These are phyloP conservation scores for Neurospora africana DNA, from an alignment of 495 filamentous ascomycete species.

Conservation along the genomic window DNA sequence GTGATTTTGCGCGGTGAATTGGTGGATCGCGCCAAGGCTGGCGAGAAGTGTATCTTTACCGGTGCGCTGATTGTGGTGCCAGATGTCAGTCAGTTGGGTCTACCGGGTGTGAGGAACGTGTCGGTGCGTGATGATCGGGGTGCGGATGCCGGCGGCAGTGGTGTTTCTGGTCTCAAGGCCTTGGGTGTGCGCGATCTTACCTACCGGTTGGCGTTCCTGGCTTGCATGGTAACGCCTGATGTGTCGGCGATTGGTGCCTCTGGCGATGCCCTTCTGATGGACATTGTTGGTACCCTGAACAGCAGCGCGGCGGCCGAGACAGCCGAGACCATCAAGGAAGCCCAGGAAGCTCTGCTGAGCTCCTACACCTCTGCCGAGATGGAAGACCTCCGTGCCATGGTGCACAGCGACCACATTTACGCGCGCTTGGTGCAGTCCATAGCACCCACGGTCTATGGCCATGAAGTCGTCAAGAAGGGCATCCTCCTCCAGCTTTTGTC, in stretches of 20 bases:
- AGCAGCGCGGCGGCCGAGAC: constrained; percentile 54
- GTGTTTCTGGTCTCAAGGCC: constrained; percentile 80
- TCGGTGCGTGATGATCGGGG: constrained; percentile 80
- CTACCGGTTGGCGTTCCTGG: constrained; percentile 92
- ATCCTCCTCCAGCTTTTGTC: constrained; percentile 87
- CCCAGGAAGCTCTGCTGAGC: constrained; percentile 77
- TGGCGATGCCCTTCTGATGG: constrained; percentile 35
- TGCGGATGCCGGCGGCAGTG: constrained; percentile 67
- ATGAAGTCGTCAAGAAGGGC: constrained; percentile 96
- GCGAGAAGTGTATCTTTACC: constrained; percentile 96
- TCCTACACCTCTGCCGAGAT: constrained; percentile 79
- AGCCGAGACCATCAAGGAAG: constrained; percentile 61
- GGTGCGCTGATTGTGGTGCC: constrained; percentile 94
- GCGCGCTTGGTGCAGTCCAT: constrained; percentile 84
- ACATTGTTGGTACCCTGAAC: constrained; percentile 73
- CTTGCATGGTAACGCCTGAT: constrained; percentile 94
- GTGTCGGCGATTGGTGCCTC: constrained; percentile 58
- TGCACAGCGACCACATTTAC: constrained; percentile 93
- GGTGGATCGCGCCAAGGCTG: constrained; percentile 92
- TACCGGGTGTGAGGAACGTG: constrained; percentile 76
- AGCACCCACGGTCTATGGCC: constrained; percentile 95
- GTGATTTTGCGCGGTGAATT: constrained; percentile 97
- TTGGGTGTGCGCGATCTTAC: constrained; percentile 92
- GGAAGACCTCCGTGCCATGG: constrained; percentile 81
- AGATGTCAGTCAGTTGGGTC: constrained; percentile 88